Percentiles rank a stretch among this genome's conserved stretches.
phyloP scores from a whole-genome alignment of 805 yeast genomes.

The Saccharomycopsis sp. region DNA sequence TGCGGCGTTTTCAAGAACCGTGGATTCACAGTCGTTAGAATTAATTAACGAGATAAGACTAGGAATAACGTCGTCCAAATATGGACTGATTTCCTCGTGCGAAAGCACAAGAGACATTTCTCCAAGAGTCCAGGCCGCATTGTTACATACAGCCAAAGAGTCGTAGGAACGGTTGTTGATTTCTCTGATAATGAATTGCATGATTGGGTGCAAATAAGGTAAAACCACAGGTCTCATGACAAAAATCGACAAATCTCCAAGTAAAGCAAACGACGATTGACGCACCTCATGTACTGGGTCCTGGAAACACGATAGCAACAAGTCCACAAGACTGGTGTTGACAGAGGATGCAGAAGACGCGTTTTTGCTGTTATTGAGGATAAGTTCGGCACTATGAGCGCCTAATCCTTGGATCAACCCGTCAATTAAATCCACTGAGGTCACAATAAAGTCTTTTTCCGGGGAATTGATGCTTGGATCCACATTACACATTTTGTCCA shows the following conservation, averaged over 20 bases:
- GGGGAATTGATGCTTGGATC: conserved; percentile 70
- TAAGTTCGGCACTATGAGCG: conserved; percentile 49
- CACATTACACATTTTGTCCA: conserved; percentile 53
- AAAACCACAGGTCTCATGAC: conserved; percentile 40
- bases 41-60: conserved; percentile 55
- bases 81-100: conserved; percentile 42
- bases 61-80: conserved; percentile 45
- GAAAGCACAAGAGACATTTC: conserved; percentile 65
- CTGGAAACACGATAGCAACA: conserved; percentile 62
- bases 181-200: conserved; percentile 65
- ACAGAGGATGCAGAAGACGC: conserved; percentile 22
- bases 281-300: conserved; percentile 84
- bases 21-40: conserved; percentile 45
- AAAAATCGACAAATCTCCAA: conserved; percentile 82
- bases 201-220: conserved; percentile 44
- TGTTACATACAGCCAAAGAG: conserved; percentile 65
- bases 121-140: conserved; percentile 92
- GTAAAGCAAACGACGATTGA: conserved; percentile 81
- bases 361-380: conserved; percentile 30
- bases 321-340: conserved; percentile 42
- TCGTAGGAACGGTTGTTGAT: conserved; percentile 45
- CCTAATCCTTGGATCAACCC: conserved; percentile 90
- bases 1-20: conserved; percentile 81
- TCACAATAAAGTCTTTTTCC: conserved; percentile 84
- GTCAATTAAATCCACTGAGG: conserved; percentile 84